Evolutionary conservation across 1,139 yeast genomes (phyloP), one percentile per base, ranked within the genome.

Genomic region (Nakaseomyces nivariensis): DNA sequence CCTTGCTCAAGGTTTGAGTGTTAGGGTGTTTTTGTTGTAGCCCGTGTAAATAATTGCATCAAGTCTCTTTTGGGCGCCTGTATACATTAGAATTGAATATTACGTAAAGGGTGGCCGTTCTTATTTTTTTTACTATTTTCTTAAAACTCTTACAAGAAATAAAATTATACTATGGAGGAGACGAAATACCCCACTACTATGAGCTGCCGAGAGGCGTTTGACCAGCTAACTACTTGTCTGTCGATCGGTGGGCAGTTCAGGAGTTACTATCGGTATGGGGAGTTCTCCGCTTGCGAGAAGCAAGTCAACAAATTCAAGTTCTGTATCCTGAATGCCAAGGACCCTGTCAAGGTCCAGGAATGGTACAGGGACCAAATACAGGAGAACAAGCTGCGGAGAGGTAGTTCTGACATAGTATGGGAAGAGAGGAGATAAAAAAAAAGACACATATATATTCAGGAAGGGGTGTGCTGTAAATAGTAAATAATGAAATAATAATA

Each of bases 231-330:
- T 47, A 82, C 79, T 47, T 90, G 97, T 65, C 88, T 86, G 70
- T 85, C 96, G 0, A 63, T 89, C 3, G 97, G 97, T 1, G 96
- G 96, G 0, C 96, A 89, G 64, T 70, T 85, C 32, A 77, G 92
- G 55, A 77, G 84, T 66, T 83, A 85, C 61, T 90, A 90, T 63
- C 70, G 97, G 48, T 84, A 81, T 61, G 97, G 97, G 3, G 78
- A 81, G 44, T 76, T 87, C 60, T 80, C 83, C 50, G 71, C 77
- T 52, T 90, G 97, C 67, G 75, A 74, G 42, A 76, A 75, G 49
- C 86, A 86, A 60, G 73, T 87, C 54, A 79, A 77, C 41, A 88
- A 88, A 70, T 73, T 89, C 58, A 83, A 85, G 76, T 89, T 90
- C 67, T 90, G 97, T 55, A 61, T 90, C 41, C 72, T 74, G 50